These are phyloP conservation scores for Aspergillus novofumigatus DNA, from an alignment of 2,329 filamentous ascomycete genomes.

Conservation along the genomic window DNA sequence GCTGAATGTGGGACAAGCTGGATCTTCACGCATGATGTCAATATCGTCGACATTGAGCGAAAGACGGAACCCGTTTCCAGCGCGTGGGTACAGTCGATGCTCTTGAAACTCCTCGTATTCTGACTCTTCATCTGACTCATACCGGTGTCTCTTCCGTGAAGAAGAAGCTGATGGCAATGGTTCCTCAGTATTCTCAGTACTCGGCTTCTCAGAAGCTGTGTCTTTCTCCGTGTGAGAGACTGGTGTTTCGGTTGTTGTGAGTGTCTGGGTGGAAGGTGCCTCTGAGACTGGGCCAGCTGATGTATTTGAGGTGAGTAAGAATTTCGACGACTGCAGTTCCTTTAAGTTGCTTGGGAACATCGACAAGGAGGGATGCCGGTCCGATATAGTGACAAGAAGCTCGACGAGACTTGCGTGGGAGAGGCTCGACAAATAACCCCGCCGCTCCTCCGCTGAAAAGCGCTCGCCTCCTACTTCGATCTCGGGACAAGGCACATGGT, in stretches of 20 bases:
- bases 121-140: conserved; percentile 39
- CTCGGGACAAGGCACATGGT: conserved; percentile 12
- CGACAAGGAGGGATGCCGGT: conserved; percentile 60
- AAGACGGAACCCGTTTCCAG: conserved; percentile 59
- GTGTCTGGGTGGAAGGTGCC: conserved; percentile 5
- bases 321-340: conserved; percentile 21
- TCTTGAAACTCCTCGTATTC: conserved; percentile 45
- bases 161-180: not conserved
- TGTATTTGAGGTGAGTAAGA: conserved; percentile 12
- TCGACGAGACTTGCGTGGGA: conserved; percentile 60
- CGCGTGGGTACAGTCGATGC: conserved; percentile 59
- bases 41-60: conserved; percentile 56
- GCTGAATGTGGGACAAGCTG: conserved; percentile 53
- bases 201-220: not conserved
- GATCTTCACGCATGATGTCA: conserved; percentile 60
- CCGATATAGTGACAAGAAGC: conserved; percentile 59
- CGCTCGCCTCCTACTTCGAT: conserved; percentile 25
- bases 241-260: not conserved
- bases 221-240: not conserved
- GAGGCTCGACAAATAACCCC: conserved; percentile 59
- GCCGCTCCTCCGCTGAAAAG: conserved; percentile 48
- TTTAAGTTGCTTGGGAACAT: conserved; percentile 52
- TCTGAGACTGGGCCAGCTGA: conserved; percentile 1
- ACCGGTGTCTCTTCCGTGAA: conserved; percentile 16
- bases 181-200: not conserved